Percentiles rank a stretch among this genome's conserved stretches.
Evolutionary conservation across 73 alveolate species (phyloP).

Genomic region (Halteria grandinella): DNA sequence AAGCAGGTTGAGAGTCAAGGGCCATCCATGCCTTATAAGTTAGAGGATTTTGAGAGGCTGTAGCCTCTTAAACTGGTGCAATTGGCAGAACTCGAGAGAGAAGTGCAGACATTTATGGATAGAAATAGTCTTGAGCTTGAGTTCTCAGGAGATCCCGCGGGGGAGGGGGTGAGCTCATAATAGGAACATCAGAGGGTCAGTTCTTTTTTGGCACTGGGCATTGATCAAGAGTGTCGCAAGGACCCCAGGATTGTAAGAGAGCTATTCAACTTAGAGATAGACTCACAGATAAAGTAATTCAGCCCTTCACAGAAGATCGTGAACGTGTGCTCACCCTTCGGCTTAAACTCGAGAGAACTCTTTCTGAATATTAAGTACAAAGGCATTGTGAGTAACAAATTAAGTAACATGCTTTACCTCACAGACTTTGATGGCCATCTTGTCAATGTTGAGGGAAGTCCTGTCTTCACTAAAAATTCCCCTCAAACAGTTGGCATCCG

Average conservation of each 20-base stretch:
- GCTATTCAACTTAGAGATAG: neutral
- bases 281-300: neutral
- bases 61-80: neutral
- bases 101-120: slow-evolving; percentile 4
- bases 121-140: slow-evolving; percentile 34
- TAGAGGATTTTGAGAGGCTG: slow-evolving; percentile 19
- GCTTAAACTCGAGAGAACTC: slow-evolving; percentile 25
- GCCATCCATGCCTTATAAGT: neutral
- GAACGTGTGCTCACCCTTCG: slow-evolving; percentile 36
- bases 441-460: slow-evolving; percentile 44
- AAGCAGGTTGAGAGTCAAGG: neutral
- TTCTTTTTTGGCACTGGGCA: neutral
- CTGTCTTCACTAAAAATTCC: neutral
- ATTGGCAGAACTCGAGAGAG: slow-evolving; percentile 14
- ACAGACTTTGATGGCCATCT: slow-evolving; percentile 35
- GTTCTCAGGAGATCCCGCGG: too few relatives aligned
- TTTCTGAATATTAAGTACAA: slow-evolving; percentile 19
- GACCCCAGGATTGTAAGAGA: neutral
- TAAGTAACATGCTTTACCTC: neutral
- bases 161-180: too few relatives aligned
- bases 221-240: neutral
- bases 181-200: neutral
- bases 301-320: neutral
- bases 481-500: neutral
- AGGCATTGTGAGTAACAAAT: slow-evolving; percentile 21